Base-by-base conservation (phyloP, 2,329 filamentous ascomycete species). In the Microsporum canis region DNA sequence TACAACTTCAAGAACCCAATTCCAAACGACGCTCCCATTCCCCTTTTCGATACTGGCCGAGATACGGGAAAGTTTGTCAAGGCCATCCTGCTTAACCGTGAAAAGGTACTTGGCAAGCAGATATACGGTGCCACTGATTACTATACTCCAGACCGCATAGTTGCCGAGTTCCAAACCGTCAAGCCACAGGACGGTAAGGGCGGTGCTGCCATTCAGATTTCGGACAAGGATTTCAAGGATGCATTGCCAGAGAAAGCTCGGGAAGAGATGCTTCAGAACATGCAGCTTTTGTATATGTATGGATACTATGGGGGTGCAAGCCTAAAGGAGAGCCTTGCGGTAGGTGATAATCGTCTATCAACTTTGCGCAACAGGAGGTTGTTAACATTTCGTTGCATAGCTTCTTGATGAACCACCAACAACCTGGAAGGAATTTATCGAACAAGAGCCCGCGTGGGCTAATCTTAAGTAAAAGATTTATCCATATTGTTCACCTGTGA, bases 251-350 rank as follows among this genome's bases (percentile, higher is more conserved):
- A 61, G 10, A 57, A 67, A 2, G 68, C 74, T 66, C 53, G 79
- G 61, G 43, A 59, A 17, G 82, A 84, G 68, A 61, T 83, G 67
- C 70, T 79, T 38, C 77, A 84, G 69, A 84, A 82, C 63, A 77
- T 82, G 69, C 70, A 77, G 45, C 71, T 84, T 55, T 69, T 84
- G 62, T 73, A 78, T 60, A 75, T 79, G 27, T 79, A 75, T 34
- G 81, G 81, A 0, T 84, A 84, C 64, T 84, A 76, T 66, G 77
- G 75, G 3, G 78, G 79, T 7, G 77, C 65, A 27, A 60, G 63
- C 34, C 61, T 72, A 27, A 64, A 66, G 6, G 64, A 67, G 4
- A 71, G 66, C 29, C 63, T 66, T 27, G 63, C 66, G 31, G 59
- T 71, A 56, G 47, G 71, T 17, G 68, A 69, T 57, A 27, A 10